Conservation (phyloP, 1,284 basidiomycete genomes). For the Mycosarcoma maydis region DNA sequence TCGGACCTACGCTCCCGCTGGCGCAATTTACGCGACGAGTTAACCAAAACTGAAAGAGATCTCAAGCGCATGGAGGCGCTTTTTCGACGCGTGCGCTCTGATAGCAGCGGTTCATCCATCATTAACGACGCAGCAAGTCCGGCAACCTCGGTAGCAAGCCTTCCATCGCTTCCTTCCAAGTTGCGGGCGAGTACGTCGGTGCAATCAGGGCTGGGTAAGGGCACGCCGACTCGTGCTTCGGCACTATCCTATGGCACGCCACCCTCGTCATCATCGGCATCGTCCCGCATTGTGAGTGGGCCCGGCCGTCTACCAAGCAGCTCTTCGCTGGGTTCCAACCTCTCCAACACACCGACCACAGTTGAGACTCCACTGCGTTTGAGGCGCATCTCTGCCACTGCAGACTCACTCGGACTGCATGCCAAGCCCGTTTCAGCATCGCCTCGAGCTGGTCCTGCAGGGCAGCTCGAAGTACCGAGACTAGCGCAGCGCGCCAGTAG, state of each 20-base stretch:
- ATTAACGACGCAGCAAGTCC: slow-evolving; percentile 32
- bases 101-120: slow-evolving; percentile 33
- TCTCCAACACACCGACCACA: slow-evolving; percentile 43
- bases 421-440: slow-evolving; percentile 30
- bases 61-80: slow-evolving; percentile 78
- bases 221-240: slow-evolving; percentile 34
- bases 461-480: slow-evolving; percentile 29
- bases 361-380: slow-evolving; percentile 17
- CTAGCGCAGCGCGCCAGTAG: slow-evolving; percentile 6
- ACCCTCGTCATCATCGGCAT: slow-evolving; percentile 16
- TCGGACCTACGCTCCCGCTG: slow-evolving; percentile 85
- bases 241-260: slow-evolving; percentile 13
- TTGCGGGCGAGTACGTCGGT: slow-evolving; percentile 27
- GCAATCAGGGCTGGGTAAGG: slow-evolving; percentile 37
- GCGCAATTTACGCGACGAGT: slow-evolving; percentile 79
- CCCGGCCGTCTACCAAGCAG: slow-evolving; percentile 38
- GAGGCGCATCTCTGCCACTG: slow-evolving; percentile 43
- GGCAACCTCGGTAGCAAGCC: slow-evolving; percentile 26
- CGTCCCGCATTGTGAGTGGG: slow-evolving; percentile 33
- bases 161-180: slow-evolving; percentile 22
- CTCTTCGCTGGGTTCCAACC: slow-evolving; percentile 29
- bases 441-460: slow-evolving; percentile 9
- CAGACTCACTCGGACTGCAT: slow-evolving; percentile 31
- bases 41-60: slow-evolving; percentile 79
- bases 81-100: slow-evolving; percentile 66